These are phyloP conservation scores for Solidago caesia DNA, from an alignment of 129 eudicot genomes.

Conservation along the genomic window DNA sequence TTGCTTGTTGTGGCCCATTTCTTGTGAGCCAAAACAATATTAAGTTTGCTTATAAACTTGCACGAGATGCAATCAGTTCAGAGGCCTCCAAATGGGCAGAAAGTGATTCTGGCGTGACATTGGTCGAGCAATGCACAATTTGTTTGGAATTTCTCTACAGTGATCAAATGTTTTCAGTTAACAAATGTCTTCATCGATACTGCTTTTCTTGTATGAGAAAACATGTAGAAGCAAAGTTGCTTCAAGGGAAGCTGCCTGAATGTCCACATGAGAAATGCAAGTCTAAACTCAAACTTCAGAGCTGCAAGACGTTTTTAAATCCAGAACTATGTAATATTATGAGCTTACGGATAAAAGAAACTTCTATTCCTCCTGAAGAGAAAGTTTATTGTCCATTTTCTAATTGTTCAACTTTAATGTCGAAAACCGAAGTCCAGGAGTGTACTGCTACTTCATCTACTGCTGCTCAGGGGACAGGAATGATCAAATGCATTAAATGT, in stretches of 20 bases:
- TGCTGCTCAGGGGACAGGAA: conserved; percentile 19
- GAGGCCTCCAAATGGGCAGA: conserved; percentile 22
- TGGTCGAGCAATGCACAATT: conserved; percentile 47
- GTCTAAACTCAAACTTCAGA: conserved; percentile 40
- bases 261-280: conserved; percentile 68
- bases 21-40: conserved; percentile 36
- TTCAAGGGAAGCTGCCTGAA: conserved; percentile 49
- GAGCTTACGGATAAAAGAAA: conserved; percentile 61
- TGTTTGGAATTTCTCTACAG: conserved; percentile 45
- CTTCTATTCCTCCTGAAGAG: conserved; percentile 52
- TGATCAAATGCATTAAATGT: conserved; percentile 48
- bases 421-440: conserved; percentile 43
- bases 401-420: conserved; percentile 63
- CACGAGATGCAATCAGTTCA: conserved; percentile 35
- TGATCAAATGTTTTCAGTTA: conserved; percentile 46
- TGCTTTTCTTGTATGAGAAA: conserved; percentile 64
- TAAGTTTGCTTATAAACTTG: conserved; percentile 60
- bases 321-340: conserved; percentile 50
- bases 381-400: conserved; percentile 72
- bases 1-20: neutral
- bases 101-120: conserved; percentile 14
- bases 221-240: conserved; percentile 58
- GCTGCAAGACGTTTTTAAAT: conserved; percentile 50
- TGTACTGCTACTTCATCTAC: conserved; percentile 12
- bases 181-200: conserved; percentile 56